A percentile compares a stretch with the other conserved stretches of the same genome.
phyloP scores from a whole-genome alignment of 768 basidiomycete species.

The Macrolepiota albuminosa region DNA sequence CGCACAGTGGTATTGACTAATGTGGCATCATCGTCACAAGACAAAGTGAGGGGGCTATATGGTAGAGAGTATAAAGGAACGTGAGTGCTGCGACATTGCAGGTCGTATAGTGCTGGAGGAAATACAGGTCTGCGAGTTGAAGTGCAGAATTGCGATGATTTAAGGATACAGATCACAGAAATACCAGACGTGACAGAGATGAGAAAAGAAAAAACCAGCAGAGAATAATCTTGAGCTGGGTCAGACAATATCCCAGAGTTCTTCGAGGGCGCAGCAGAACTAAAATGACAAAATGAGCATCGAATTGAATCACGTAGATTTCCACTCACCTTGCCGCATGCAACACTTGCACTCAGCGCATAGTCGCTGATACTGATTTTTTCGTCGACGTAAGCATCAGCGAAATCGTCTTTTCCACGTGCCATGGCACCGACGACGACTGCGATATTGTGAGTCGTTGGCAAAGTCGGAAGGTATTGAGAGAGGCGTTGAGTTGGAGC shows the following conservation, averaged over 20 bases:
- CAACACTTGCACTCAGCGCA: conserved; percentile 87
- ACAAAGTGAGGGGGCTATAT: neutral
- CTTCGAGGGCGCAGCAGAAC: conserved; percentile 92
- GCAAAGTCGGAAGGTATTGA: conserved; percentile 78
- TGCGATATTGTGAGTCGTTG: conserved; percentile 83
- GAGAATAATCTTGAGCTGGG: conserved; percentile 4
- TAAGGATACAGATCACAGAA: conserved; percentile 18
- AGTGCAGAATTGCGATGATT: conserved; percentile 36
- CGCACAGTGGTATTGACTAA: conserved; percentile 14
- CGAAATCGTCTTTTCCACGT: conserved; percentile 93
- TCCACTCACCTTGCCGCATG: conserved; percentile 83
- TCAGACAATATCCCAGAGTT: conserved; percentile 91
- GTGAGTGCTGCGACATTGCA: neutral
- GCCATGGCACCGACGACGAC: conserved; percentile 99
- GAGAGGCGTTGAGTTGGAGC: conserved; percentile 79
- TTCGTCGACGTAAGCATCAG: conserved; percentile 90
- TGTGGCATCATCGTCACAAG: conserved; percentile 1
- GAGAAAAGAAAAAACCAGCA: neutral
- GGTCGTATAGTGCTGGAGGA: conserved; percentile 11
- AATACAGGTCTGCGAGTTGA: conserved; percentile 38
- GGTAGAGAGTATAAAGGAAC: neutral
- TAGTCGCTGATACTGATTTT: conserved; percentile 97
- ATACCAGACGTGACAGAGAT: conserved; percentile 5
- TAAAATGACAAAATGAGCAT: conserved; percentile 22
- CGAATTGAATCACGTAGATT: neutral